These are phyloP conservation scores for Thielaviopsis populi DNA, from an alignment of 2,329 filamentous ascomycete species.

Conservation along the genomic window DNA sequence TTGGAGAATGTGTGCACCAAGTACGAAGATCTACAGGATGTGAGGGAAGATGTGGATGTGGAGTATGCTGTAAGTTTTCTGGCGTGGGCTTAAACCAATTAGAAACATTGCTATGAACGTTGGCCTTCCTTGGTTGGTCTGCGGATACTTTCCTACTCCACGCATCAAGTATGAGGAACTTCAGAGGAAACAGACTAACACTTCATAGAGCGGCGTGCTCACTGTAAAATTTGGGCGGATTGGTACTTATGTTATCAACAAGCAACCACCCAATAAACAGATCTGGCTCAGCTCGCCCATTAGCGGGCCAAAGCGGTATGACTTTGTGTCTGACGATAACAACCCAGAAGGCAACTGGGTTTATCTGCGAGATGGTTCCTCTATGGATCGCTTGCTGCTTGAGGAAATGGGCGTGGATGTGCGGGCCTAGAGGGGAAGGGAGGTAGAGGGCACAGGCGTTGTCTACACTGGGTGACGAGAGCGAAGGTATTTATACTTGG, in stretches of 20 bases:
- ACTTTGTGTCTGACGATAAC: conserved; percentile 57
- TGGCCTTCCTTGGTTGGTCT: not conserved
- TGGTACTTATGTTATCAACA: conserved; percentile 90
- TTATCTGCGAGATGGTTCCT: conserved; percentile 70
- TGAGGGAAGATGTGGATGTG: conserved; percentile 61
- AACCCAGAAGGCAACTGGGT: conserved; percentile 77
- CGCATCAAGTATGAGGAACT: not conserved
- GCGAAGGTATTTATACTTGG: too few relatives aligned
- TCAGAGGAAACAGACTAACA: conserved; percentile 5
- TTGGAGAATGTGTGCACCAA: conserved; percentile 42
- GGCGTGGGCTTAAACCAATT: too few relatives aligned
- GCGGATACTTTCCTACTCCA: not conserved
- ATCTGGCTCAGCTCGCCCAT: conserved; percentile 92
- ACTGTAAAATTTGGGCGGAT: conserved; percentile 53
- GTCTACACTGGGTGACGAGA: too few relatives aligned
- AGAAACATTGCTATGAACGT: too few relatives aligned
- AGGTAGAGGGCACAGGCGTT: too few relatives aligned
- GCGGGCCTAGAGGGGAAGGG: not conserved
- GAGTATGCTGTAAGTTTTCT: conserved; percentile 61
- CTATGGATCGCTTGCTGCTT: conserved; percentile 55
- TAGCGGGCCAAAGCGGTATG: conserved; percentile 84
- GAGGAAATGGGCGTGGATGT: conserved; percentile 61
- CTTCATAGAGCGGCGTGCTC: conserved; percentile 62
- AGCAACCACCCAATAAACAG: conserved; percentile 92
- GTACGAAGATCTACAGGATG: conserved; percentile 63